Conservation (phyloP, 768 basidiomycete species). For the Agrocybe pediades region DNA sequence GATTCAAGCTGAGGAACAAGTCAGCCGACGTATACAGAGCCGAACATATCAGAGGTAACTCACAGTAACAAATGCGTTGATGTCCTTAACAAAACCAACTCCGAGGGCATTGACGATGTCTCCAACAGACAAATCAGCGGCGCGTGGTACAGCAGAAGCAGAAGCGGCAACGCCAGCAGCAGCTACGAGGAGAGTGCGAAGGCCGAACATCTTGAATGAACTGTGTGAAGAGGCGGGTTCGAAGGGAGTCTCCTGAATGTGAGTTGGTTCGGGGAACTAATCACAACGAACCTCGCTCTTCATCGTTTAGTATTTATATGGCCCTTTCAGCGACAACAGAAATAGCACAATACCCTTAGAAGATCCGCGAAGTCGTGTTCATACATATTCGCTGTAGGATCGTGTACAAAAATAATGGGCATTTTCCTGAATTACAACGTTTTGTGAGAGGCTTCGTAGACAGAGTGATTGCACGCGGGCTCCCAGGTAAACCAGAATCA, state of each 20-base stretch:
- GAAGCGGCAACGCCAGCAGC: neutral
- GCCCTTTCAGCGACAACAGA: too few relatives aligned
- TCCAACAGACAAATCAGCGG: conserved; percentile 8
- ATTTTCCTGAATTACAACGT: neutral
- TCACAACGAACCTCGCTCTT: neutral
- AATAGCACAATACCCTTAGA: neutral
- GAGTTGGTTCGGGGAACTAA: neutral
- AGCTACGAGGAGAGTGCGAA: conserved; percentile 2
- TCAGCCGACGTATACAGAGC: neutral
- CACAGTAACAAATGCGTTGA: conserved; percentile 42
- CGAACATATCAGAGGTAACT: conserved; percentile 14
- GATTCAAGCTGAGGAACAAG: conserved; percentile 32
- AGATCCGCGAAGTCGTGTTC: too few relatives aligned
- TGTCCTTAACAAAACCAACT: conserved; percentile 39
- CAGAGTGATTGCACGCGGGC: neutral
- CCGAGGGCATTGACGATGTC: conserved; percentile 39
- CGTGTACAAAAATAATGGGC: too few relatives aligned
- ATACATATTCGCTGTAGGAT: too few relatives aligned
- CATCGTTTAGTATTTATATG: neutral
- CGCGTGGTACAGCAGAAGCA: conserved; percentile 1
- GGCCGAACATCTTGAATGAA: conserved; percentile 5
- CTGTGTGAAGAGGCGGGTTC: neutral
- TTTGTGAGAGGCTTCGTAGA: neutral
- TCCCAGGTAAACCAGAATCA: neutral
- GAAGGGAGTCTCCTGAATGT: neutral